These are phyloP conservation scores for Botrytis pseudocinerea DNA, from an alignment of 2,329 filamentous ascomycete genomes.

Conservation along the genomic window DNA sequence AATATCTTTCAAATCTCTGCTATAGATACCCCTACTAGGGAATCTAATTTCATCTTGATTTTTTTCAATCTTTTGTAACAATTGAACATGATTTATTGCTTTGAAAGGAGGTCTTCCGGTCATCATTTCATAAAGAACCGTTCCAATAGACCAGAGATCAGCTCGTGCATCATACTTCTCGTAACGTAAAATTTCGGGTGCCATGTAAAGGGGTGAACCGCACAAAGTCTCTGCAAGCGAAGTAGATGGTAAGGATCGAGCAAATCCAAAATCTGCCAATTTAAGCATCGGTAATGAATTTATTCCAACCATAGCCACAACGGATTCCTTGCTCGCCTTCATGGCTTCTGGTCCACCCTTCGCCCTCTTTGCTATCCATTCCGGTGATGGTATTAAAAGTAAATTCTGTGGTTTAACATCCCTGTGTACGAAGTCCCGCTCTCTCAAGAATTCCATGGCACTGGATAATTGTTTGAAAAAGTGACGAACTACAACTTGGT, in stretches of 20 bases:
- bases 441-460: conserved; percentile 83
- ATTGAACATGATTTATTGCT: conserved; percentile 90
- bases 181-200: conserved; percentile 93
- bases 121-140: conserved; percentile 94
- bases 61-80: conserved; percentile 88
- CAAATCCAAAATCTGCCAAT: conserved; percentile 98
- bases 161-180: conserved; percentile 97
- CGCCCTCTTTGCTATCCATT: conserved; percentile 60
- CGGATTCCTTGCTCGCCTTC: conserved; percentile 73
- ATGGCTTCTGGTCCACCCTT: conserved; percentile 70
- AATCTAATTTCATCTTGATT: conserved; percentile 86
- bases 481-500: conserved; percentile 95
- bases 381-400: conserved; percentile 78
- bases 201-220: conserved; percentile 97
- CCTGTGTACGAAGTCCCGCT: conserved; percentile 86
- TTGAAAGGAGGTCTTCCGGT: conserved; percentile 87
- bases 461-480: conserved; percentile 94
- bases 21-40: conserved; percentile 69
- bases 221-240: conserved; percentile 94
- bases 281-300: conserved; percentile 92
- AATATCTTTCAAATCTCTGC: conserved; percentile 74
- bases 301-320: conserved; percentile 78
- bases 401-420: conserved; percentile 98
- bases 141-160: conserved; percentile 96
- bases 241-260: conserved; percentile 83